These are phyloP conservation scores for Pelargonium nanum DNA, from an alignment of 345 rosid genomes.

Conservation along the genomic window DNA sequence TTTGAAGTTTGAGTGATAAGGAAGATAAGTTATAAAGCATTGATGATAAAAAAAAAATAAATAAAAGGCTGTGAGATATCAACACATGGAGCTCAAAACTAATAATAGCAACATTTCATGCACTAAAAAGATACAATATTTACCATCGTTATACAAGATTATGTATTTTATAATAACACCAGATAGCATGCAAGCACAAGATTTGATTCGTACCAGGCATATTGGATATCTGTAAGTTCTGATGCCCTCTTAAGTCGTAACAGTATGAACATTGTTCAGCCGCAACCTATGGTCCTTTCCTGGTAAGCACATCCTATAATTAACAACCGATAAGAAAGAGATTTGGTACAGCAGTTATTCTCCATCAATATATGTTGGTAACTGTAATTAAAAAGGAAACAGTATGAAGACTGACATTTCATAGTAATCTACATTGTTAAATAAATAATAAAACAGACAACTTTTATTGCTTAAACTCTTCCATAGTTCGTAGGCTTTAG, in stretches of 20 bases:
- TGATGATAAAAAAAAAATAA: no score
- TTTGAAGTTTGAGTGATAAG: background rate
- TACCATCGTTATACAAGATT: background rate
- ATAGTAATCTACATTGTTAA: background rate
- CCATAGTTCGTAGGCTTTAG: background rate
- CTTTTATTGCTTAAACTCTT: background rate
- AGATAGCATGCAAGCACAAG: background rate
- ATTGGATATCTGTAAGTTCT: no score
- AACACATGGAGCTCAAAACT: no score
- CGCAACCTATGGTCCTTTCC: background rate
- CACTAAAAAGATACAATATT: background rate
- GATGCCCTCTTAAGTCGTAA: no score
- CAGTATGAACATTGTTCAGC: background rate
- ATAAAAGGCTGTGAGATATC: no score
- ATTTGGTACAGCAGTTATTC: no score
- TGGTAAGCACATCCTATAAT: background rate
- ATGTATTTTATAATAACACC: background rate
- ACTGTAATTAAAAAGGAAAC: background rate
- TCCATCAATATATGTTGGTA: background rate
- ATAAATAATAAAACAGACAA: background rate
- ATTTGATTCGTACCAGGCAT: background rate
- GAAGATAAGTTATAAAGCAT: background rate
- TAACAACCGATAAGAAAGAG: background rate
- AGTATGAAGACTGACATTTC: background rate
- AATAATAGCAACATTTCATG: no score